Evolutionary conservation across 371 early-diverging fungal genomes (phyloP).

Genomic region (Zopfochytrium polystomum): DNA sequence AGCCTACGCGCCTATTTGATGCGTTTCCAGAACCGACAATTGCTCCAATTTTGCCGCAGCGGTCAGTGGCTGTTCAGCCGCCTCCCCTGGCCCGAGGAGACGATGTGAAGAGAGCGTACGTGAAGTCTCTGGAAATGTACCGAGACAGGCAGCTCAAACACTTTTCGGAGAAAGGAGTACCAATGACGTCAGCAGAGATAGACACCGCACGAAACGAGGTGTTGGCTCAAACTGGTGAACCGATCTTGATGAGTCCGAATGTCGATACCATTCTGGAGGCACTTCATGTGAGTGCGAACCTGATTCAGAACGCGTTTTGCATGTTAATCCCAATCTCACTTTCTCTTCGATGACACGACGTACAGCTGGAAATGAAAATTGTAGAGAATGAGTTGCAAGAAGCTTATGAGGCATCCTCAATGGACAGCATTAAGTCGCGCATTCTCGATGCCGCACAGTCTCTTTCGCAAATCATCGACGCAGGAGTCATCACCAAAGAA

Average conservation of each 20-base stretch:
- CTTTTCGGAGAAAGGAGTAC: not conserved
- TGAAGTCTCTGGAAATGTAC: slow-evolving; percentile 1
- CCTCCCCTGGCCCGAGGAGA: no score
- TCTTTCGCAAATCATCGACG: not conserved
- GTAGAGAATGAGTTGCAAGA: not conserved
- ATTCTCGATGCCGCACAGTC: not conserved
- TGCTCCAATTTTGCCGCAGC: no score
- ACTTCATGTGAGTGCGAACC: not conserved
- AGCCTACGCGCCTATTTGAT: no score
- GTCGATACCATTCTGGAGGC: not conserved
- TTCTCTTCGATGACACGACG: not conserved
- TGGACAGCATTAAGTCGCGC: not conserved
- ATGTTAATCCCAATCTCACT: not conserved
- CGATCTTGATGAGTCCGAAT: not conserved
- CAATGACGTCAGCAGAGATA: not conserved
- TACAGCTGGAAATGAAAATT: not conserved
- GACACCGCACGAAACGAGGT: not conserved
- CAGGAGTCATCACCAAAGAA: not conserved
- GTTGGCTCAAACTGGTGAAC: not conserved
- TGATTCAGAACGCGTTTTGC: not conserved
- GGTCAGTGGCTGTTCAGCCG: no score
- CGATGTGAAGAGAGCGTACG: not conserved
- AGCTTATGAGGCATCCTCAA: not conserved
- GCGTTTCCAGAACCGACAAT: no score
- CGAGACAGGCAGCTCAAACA: not conserved